Evolutionary conservation across 805 yeast species (phyloP).

Genomic region (Cyberlindnera mycetangii): DNA sequence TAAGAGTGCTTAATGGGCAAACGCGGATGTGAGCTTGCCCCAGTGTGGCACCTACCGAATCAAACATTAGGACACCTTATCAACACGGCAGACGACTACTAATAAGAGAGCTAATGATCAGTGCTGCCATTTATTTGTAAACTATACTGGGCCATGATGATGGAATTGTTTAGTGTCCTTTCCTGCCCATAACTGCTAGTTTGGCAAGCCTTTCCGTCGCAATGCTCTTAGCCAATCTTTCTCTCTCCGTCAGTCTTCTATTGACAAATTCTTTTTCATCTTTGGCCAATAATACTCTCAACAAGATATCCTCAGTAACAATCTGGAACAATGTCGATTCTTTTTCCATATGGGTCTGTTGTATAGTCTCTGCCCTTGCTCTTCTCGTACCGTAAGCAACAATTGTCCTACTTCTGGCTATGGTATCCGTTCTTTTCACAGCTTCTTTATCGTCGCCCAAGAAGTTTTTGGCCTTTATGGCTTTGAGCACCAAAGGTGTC

Average conservation of each 20-base stretch:
- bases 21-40: too few species aligned
- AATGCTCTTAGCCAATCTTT: conserved; percentile 35
- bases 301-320: conserved; percentile 61
- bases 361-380: conserved; percentile 46
- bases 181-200: conserved; percentile 19
- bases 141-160: neutral
- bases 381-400: conserved; percentile 67
- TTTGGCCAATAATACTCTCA: conserved; percentile 67
- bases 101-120: too few species aligned
- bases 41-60: too few species aligned
- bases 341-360: conserved; percentile 38
- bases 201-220: conserved; percentile 32
- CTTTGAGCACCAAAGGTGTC: conserved; percentile 50
- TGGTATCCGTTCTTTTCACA: conserved; percentile 37
- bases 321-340: conserved; percentile 38
- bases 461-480: conserved; percentile 46
- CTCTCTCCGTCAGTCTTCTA: conserved; percentile 59
- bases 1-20: too few species aligned
- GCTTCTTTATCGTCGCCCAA: conserved; percentile 32
- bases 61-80: too few species aligned
- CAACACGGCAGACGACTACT: too few species aligned
- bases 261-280: conserved; percentile 60
- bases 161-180: neutral
- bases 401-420: conserved; percentile 65
- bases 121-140: too few species aligned